Evolutionary conservation across 106 monocot species (phyloP).

Genomic region (Xerophyta viscosa): DNA sequence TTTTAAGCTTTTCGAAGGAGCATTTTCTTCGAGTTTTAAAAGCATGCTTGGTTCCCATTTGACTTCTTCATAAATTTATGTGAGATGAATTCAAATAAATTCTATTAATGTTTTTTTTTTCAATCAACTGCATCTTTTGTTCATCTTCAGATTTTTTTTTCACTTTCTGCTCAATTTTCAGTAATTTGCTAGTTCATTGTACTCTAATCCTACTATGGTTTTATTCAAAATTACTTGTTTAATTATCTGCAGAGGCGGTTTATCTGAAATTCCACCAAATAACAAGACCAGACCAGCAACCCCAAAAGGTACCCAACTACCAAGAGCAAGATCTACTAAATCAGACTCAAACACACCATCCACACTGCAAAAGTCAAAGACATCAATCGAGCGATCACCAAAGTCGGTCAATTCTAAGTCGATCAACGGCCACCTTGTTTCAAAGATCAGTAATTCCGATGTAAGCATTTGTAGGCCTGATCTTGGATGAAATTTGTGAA

Average conservation of each 20-base stretch:
- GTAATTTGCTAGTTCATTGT: too few relatives aligned
- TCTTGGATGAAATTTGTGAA: neutral
- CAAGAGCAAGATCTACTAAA: slow-evolving; percentile 14
- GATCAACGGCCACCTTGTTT: slow-evolving; percentile 7
- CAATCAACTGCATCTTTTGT: too few relatives aligned
- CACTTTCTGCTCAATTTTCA: too few relatives aligned
- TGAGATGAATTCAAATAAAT: too few relatives aligned
- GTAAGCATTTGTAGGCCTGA: slow-evolving; percentile 8
- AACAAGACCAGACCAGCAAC: slow-evolving; percentile 15
- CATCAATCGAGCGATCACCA: slow-evolving; percentile 7
- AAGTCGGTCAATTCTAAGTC: slow-evolving; percentile 30
- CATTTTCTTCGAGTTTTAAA: too few relatives aligned
- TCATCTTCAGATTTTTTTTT: too few relatives aligned
- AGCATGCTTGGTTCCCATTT: too few relatives aligned
- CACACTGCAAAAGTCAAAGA: slow-evolving; percentile 9
- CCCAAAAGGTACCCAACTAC: slow-evolving; percentile 11
- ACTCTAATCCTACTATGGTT: too few relatives aligned
- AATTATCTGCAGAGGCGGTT: slow-evolving; percentile 18
- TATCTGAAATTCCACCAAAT: slow-evolving; percentile 23
- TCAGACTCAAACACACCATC: slow-evolving; percentile 10
- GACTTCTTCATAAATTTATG: too few relatives aligned
- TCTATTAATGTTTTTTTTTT: too few relatives aligned
- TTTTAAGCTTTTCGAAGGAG: too few relatives aligned
- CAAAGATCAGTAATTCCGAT: slow-evolving; percentile 20
- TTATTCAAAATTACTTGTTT: too few relatives aligned